These are phyloP conservation scores for Colletotrichum scovillei DNA, from an alignment of 2,329 filamentous ascomycete species.

Conservation along the genomic window DNA sequence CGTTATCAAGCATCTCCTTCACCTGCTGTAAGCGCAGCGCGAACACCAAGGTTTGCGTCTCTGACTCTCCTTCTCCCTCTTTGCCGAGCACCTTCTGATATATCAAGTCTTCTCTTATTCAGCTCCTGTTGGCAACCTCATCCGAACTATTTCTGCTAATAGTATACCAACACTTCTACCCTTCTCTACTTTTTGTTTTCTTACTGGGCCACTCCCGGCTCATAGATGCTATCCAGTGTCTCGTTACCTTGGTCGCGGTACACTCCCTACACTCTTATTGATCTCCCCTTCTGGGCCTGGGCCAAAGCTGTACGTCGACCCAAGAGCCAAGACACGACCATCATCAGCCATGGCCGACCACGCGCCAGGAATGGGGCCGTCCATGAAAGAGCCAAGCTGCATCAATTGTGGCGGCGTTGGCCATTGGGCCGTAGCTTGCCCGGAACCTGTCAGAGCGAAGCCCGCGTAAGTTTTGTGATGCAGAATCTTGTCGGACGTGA, in stretches of 20 bases:
- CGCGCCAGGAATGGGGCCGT: slow-evolving; percentile 27
- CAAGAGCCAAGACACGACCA: neutral
- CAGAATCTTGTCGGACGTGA: neutral
- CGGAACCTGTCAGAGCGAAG: slow-evolving; percentile 32
- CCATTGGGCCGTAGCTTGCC: slow-evolving; percentile 35
- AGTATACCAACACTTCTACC: neutral
- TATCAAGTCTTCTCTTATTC: neutral
- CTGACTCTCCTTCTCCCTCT: neutral
- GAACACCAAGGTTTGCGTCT: slow-evolving; percentile 12
- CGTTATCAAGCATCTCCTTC: neutral
- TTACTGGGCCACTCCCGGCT: neutral
- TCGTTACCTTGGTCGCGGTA: neutral
- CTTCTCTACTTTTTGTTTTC: neutral
- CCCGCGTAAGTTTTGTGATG: slow-evolving; percentile 27
- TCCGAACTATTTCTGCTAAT: neutral
- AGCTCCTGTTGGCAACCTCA: neutral
- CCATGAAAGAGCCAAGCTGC: slow-evolving; percentile 34
- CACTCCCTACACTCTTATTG: neutral
- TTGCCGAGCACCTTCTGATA: slow-evolving; percentile 8
- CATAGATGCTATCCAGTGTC: neutral
- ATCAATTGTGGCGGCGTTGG: slow-evolving; percentile 34
- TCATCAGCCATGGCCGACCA: slow-evolving; percentile 21
- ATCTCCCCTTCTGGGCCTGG: neutral
- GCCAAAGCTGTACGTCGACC: neutral
- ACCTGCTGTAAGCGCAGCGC: neutral